These are phyloP conservation scores for Cokeromyces recurvatus DNA, from an alignment of 371 early-diverging fungal genomes.

Conservation along the genomic window DNA sequence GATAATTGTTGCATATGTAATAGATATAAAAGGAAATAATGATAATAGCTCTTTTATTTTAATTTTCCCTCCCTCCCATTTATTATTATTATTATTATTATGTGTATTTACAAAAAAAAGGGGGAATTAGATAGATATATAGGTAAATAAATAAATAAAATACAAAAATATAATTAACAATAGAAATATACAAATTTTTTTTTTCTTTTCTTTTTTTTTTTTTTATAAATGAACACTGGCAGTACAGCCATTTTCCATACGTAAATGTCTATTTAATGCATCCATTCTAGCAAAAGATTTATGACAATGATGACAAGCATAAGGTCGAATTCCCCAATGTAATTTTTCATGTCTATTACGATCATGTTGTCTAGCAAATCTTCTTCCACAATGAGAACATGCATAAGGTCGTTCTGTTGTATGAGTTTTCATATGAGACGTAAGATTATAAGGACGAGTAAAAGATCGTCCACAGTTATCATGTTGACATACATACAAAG, in stretches of 20 bases:
- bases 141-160: no score
- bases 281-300: constrained; percentile 60
- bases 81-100: no score
- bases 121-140: no score
- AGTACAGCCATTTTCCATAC: constrained; percentile 59
- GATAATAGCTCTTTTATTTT: no score
- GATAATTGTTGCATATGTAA: no score
- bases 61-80: no score
- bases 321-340: constrained; percentile 54
- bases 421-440: constrained; percentile 85
- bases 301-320: constrained; percentile 48
- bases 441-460: constrained; percentile 66
- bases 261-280: constrained; percentile 66
- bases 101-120: no score
- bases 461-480: constrained; percentile 65
- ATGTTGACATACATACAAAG: constrained; percentile 22
- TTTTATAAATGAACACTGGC: no score
- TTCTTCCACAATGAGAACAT: constrained; percentile 41
- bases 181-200: no score
- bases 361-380: constrained; percentile 58
- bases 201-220: no score
- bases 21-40: no score
- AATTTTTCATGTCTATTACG: constrained; percentile 55
- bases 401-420: constrained; percentile 76
- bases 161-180: no score